Conservation (phyloP, 1,284 basidiomycete species). For the Malassezia yamatoensis region DNA sequence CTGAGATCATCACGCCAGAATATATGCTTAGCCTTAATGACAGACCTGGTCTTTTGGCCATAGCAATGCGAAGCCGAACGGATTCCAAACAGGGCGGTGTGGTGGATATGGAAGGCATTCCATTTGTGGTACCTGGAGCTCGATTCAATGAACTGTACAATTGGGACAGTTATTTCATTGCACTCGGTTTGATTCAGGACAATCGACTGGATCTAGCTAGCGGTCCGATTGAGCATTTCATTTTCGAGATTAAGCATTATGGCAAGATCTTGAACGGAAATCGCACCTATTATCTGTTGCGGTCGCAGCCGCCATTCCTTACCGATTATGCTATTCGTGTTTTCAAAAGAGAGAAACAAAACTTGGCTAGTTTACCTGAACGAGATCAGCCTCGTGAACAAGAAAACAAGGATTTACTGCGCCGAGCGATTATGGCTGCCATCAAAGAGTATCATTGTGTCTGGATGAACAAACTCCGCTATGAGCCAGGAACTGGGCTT, state of each 20-base stretch:
- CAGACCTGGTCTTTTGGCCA: conserved; percentile 81
- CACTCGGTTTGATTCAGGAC: conserved; percentile 85
- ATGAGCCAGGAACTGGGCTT: conserved; percentile 83
- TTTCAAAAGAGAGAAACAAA: conserved; percentile 51
- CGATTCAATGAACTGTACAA: conserved; percentile 82
- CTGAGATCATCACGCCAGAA: conserved; percentile 72
- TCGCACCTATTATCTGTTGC: conserved; percentile 64
- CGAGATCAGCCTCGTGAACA: conserved; percentile 70
- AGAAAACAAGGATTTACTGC: conserved; percentile 78
- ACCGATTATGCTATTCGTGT: conserved; percentile 97
- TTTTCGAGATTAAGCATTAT: conserved; percentile 97
- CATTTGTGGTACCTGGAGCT: conserved; percentile 89
- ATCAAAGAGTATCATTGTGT: conserved; percentile 98
- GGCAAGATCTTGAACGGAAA: conserved; percentile 57
- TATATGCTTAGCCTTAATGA: conserved; percentile 89
- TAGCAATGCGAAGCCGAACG: conserved; percentile 82
- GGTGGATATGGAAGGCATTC: conserved; percentile 76
- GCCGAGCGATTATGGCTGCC: conserved; percentile 84
- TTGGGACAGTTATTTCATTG: conserved; percentile 68
- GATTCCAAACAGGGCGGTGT: conserved; percentile 49
- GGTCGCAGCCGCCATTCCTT: conserved; percentile 93
- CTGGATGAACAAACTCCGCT: conserved; percentile 85
- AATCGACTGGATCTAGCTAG: conserved; percentile 86
- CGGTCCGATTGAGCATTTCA: conserved; percentile 95
- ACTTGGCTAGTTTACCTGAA: conserved; percentile 55